Evolutionary conservation across 768 basidiomycete species (phyloP).

Genomic region (Auriscalpium microsporum): DNA sequence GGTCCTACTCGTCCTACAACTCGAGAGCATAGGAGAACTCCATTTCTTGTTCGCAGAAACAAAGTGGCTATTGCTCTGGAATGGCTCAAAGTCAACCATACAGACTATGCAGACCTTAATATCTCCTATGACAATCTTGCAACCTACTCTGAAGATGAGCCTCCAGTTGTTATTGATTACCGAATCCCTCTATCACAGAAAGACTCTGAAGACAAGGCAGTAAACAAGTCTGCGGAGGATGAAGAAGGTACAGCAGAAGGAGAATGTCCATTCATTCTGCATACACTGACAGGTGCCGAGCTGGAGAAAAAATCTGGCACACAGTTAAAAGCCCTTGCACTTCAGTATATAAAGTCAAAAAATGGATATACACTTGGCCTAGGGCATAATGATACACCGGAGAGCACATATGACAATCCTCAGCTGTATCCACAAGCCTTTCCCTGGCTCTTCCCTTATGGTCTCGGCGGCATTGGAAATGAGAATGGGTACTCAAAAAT

Average conservation of each 20-base stretch:
- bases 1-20: slow-evolving; percentile 21
- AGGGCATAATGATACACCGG: slow-evolving; percentile 19
- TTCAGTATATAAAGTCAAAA: slow-evolving; percentile 19
- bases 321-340: slow-evolving; percentile 16
- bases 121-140: slow-evolving; percentile 14
- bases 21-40: slow-evolving; percentile 18
- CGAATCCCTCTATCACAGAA: background rate
- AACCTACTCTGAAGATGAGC: slow-evolving; percentile 14
- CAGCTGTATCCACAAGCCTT: slow-evolving; percentile 30
- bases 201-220: slow-evolving; percentile 7
- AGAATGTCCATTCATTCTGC: slow-evolving; percentile 29
- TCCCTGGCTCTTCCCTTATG: slow-evolving; percentile 36
- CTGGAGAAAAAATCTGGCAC: background rate
- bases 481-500: slow-evolving; percentile 3
- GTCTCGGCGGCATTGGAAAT: slow-evolving; percentile 28
- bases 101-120: background rate
- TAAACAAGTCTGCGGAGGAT: slow-evolving; percentile 21
- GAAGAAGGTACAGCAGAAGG: slow-evolving; percentile 22
- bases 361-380: slow-evolving; percentile 23
- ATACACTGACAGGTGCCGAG: slow-evolving; percentile 25
- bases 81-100: too few species aligned
- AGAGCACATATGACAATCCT: slow-evolving; percentile 28
- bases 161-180: slow-evolving; percentile 13
- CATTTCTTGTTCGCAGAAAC: slow-evolving; percentile 6
- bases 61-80: slow-evolving; percentile 4